Conservation (phyloP, 257 asterid species). For the Rauvolfia tetraphylla region DNA sequence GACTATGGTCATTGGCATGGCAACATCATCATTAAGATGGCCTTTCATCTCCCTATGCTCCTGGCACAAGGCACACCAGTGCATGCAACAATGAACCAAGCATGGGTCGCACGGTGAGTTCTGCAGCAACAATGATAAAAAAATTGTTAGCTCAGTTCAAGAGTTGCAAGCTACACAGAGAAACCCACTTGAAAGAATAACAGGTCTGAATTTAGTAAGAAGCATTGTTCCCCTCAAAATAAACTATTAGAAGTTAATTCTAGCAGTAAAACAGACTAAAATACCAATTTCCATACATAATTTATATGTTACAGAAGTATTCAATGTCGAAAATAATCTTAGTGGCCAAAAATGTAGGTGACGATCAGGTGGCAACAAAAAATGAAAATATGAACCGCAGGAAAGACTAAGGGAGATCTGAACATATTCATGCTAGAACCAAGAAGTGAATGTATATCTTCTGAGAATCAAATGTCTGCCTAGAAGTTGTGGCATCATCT, state of each 20-base stretch:
- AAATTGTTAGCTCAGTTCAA: background rate
- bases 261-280: background rate
- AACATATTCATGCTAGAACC: background rate
- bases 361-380: background rate
- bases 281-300: background rate
- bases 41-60: conserved; percentile 96
- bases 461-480: background rate
- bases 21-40: conserved; percentile 61
- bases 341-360: background rate
- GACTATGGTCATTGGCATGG: conserved; percentile 74
- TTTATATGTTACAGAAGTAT: background rate
- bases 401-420: background rate
- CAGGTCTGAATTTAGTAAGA: background rate
- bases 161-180: background rate
- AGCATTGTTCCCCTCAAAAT: background rate
- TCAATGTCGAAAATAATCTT: background rate
- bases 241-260: background rate
- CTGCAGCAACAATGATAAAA: conserved; percentile 35
- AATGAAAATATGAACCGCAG: background rate
- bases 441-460: background rate
- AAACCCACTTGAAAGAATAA: background rate
- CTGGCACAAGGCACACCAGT: conserved; percentile 97
- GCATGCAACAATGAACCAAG: conserved; percentile 92
- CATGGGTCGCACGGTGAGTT: conserved; percentile 97
- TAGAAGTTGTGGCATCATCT: background rate